A percentile compares a stretch with the other conserved stretches of the same genome.
Evolutionary conservation across 108 stramenopile species (phyloP).

Genomic region (Fistulifera pelliculosa): DNA sequence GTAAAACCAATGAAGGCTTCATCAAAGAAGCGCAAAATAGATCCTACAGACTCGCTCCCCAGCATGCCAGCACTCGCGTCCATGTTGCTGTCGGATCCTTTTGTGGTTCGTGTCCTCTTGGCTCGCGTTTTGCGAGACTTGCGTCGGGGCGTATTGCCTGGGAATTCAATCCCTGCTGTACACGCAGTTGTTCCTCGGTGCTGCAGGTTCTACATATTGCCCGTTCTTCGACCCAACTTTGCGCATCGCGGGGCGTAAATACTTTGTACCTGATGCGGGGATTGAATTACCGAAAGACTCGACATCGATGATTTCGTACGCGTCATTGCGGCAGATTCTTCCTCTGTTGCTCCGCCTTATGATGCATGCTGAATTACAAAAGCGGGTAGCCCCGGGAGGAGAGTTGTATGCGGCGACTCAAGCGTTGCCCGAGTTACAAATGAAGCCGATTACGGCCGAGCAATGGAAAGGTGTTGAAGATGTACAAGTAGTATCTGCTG

Average conservation of each 20-base stretch:
- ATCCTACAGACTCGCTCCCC: conserved; percentile 31
- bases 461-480: conserved; percentile 25
- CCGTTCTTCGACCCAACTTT: conserved; percentile 62
- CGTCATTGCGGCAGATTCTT: conserved; percentile 46
- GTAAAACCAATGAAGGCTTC: neutral
- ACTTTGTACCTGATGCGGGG: conserved; percentile 56
- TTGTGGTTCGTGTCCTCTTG: conserved; percentile 63
- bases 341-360: conserved; percentile 58
- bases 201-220: conserved; percentile 76
- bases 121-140: conserved; percentile 57
- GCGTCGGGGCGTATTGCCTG: conserved; percentile 39
- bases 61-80: conserved; percentile 75
- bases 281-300: conserved; percentile 19
- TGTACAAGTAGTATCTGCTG: conserved; percentile 40
- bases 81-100: conserved; percentile 82
- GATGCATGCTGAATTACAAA: conserved; percentile 65
- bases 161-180: conserved; percentile 41
- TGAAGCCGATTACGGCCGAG: conserved; percentile 2
- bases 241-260: conserved; percentile 59
- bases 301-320: conserved; percentile 35
- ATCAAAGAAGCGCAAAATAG: conserved; percentile 32
- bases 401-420: conserved; percentile 55
- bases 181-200: conserved; percentile 52
- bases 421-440: neutral
- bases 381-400: conserved; percentile 39